Base-by-base conservation (phyloP, 225 moss, liverwort and hornwort genomes). In the Thuidium tamariscinum region DNA sequence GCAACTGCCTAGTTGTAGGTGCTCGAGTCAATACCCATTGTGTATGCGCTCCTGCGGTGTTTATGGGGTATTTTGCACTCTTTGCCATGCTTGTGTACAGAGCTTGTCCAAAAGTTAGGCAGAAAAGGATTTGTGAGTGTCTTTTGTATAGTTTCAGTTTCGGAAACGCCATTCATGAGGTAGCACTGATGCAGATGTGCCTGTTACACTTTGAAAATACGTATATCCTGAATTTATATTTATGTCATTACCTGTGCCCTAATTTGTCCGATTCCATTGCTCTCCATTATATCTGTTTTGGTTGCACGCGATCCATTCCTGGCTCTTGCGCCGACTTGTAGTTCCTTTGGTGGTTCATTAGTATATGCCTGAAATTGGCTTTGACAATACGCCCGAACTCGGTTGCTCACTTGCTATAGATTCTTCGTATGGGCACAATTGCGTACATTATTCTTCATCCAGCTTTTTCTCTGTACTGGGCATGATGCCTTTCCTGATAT, bases 1-100 rank as follows among this genome's bases (percentile, higher is more conserved):
- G 86, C 86, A 89, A 82, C 88, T 81, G 71, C 86, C 37, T 81
- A 16, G 71, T 76, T 76, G 84, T 65, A 70, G 82, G 82, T 89
- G 86, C 81, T 49, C 14, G 68, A 88, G 74, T 80, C 70, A 70
- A 68, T 88, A 67, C 82, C 85, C 85, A 56, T 42, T 80, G 86
- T 92, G 84, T 42, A 83, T 34, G 86, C 82, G 64, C 84, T 86
- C 42, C 32, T 79, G 49, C 78, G 79, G 84, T 87, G 84, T 81
- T 76, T 70, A 76, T 84, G 84, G 75, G 88, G 84, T 77, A 90
- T 72, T 55, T 56, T 83, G 86, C 87, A 88, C 88, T 72, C 86
- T 91, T 82, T 80, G 89, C 77, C 86, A 82, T 83, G 85, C 86
- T 84, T 93, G 86, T 87, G 89, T 91, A 88, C 86, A 89, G 83